Conservation (phyloP, 768 basidiomycete genomes). For the Agaricus subrufescens region DNA sequence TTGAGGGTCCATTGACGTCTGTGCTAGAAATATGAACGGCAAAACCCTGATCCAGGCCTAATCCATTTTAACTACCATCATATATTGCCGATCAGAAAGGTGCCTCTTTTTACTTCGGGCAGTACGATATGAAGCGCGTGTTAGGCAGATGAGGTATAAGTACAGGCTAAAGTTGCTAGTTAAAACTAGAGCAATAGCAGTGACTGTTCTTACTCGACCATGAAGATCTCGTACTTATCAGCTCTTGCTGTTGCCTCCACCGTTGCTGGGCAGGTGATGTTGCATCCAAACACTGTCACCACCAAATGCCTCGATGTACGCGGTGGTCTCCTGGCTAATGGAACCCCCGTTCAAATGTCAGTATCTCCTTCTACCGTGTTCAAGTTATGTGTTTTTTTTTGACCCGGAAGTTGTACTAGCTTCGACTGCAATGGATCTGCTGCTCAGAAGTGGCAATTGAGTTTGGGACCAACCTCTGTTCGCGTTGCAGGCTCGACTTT, state of each 20-base stretch:
- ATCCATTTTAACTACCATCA: too few relatives aligned
- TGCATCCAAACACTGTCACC: slow-evolving; percentile 20
- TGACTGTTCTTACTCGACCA: neutral
- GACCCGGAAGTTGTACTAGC: neutral
- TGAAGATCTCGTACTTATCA: neutral
- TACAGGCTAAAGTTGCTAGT: too few relatives aligned
- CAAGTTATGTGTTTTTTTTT: neutral
- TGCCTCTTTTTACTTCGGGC: too few relatives aligned
- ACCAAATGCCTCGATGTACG: slow-evolving; percentile 30
- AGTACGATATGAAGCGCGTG: too few relatives aligned
- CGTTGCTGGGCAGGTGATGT: neutral
- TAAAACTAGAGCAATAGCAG: too few relatives aligned
- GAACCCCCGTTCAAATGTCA: slow-evolving; percentile 30
- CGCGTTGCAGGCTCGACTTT: slow-evolving; percentile 14
- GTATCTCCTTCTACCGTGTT: neutral
- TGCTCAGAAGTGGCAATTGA: slow-evolving; percentile 24
- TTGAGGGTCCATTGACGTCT: too few relatives aligned
- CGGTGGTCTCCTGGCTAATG: slow-evolving; percentile 22
- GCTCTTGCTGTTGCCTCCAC: neutral
- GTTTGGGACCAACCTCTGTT: slow-evolving; percentile 13
- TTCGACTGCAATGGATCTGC: slow-evolving; percentile 15
- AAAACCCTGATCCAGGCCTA: too few relatives aligned
- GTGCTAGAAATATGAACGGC: too few relatives aligned
- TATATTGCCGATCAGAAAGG: too few relatives aligned
- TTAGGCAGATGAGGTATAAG: too few relatives aligned